Percentiles rank a stretch among this genome's conserved stretches.
These are phyloP conservation scores for Diaporthe ampelina DNA, from an alignment of 2,329 filamentous ascomycete genomes.

Conservation along the genomic window DNA sequence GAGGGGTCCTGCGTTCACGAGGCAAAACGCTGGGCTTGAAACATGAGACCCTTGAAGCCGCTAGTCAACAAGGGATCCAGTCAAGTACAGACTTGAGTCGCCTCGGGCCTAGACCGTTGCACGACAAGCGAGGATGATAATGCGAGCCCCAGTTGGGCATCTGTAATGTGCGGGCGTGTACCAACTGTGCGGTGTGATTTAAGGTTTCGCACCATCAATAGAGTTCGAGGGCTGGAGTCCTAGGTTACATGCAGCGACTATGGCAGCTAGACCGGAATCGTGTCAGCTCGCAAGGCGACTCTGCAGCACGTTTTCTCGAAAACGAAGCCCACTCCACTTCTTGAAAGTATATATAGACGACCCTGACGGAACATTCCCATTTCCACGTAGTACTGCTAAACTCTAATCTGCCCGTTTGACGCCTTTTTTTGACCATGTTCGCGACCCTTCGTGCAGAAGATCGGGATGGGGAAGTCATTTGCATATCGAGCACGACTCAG, in stretches of 20 bases:
- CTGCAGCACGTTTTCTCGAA: not conserved
- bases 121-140: not conserved
- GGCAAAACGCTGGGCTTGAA: conserved; percentile 12
- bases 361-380: not conserved
- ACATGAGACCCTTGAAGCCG: not conserved
- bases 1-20: not conserved
- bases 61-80: not conserved
- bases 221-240: conserved; percentile 4
- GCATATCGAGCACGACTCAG: conserved; percentile 31
- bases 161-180: not conserved
- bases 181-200: conserved; percentile 7
- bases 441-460: conserved; percentile 27
- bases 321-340: not conserved
- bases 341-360: conserved; percentile 19
- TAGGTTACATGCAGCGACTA: not conserved
- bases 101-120: conserved; percentile 6
- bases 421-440: not conserved
- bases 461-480: conserved; percentile 14
- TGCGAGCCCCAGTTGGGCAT: conserved; percentile 7
- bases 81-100: conserved; percentile 18
- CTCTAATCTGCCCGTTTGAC: conserved; percentile 5
- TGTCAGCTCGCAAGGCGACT: not conserved
- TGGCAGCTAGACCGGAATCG: not conserved
- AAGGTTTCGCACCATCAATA: conserved; percentile 13
- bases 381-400: not conserved